phyloP scores from a whole-genome alignment of 768 basidiomycete genomes.

The Pleurotus platypus region DNA sequence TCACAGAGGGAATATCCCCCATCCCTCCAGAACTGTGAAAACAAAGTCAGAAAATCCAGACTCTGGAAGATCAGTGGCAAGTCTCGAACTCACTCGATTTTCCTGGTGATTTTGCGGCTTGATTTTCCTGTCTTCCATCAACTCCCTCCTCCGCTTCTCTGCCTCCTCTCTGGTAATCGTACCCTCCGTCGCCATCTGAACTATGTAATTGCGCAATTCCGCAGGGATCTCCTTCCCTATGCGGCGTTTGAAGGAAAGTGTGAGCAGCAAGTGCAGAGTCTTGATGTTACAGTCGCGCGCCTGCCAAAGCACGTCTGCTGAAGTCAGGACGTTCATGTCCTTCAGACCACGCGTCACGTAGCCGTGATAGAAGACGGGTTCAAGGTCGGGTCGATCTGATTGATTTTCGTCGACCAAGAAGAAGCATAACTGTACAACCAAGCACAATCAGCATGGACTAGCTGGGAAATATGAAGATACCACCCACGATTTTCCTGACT shows the following conservation, averaged over 20 bases:
- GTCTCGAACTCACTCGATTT: not conserved
- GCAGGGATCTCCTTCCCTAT: not conserved
- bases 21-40: not conserved
- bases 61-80: not conserved
- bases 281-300: not conserved
- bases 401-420: not conserved
- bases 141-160: not conserved
- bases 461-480: not conserved
- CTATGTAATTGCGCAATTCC: not conserved
- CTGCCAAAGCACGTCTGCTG: constrained; percentile 3
- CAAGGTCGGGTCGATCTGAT: not conserved
- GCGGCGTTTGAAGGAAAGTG: not conserved
- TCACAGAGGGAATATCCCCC: not conserved
- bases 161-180: not conserved
- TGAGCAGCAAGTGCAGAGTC: constrained; percentile 1
- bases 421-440: not conserved
- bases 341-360: not conserved
- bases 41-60: not conserved
- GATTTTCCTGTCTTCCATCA: not conserved
- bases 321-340: not conserved
- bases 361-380: not conserved
- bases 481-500: not conserved
- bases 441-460: not conserved
- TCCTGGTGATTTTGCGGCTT: not conserved
- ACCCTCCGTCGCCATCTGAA: not conserved